phyloP scores from a whole-genome alignment of 1,284 basidiomycete genomes.

The Macrocystidia cucumis region DNA sequence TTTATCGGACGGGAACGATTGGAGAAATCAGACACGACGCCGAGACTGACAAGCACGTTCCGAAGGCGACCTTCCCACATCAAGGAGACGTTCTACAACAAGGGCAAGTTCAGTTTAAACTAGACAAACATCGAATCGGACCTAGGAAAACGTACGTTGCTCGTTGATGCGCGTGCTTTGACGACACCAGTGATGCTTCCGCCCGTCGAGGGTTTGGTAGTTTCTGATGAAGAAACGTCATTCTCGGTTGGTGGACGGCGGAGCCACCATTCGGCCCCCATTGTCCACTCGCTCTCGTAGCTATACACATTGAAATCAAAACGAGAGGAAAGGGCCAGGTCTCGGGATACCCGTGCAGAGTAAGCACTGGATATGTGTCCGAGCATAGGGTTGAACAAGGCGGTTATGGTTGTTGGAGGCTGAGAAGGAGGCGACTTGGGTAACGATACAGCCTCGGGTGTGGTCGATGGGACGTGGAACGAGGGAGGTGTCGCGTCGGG shows the following conservation, averaged over 20 bases:
- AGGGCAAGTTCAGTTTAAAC: conserved; percentile 9
- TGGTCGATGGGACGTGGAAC: conserved; percentile 39
- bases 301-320: conserved; percentile 98
- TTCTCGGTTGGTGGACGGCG: conserved; percentile 34
- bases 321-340: conserved; percentile 84
- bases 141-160: conserved; percentile 45
- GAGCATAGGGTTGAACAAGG: conserved; percentile 94
- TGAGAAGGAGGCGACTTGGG: conserved; percentile 40
- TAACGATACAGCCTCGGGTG: conserved; percentile 22
- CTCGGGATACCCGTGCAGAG: conserved; percentile 79
- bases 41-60: conserved; percentile 85
- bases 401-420: conserved; percentile 90
- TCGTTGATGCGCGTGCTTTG: conserved; percentile 85
- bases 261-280: conserved; percentile 95
- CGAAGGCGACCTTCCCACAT: conserved; percentile 93
- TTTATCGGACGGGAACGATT: conserved; percentile 78
- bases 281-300: conserved; percentile 92
- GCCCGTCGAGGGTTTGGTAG: conserved; percentile 11
- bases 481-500: conserved; percentile 70
- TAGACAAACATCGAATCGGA: conserved; percentile 3
- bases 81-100: conserved; percentile 70
- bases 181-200: conserved; percentile 68
- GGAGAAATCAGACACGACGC: conserved; percentile 85
- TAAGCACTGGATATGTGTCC: conserved; percentile 92
- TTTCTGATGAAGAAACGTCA: conserved; percentile 12